Base-by-base conservation (phyloP, 1,284 basidiomycete species). In the Coniferiporia weirii region DNA sequence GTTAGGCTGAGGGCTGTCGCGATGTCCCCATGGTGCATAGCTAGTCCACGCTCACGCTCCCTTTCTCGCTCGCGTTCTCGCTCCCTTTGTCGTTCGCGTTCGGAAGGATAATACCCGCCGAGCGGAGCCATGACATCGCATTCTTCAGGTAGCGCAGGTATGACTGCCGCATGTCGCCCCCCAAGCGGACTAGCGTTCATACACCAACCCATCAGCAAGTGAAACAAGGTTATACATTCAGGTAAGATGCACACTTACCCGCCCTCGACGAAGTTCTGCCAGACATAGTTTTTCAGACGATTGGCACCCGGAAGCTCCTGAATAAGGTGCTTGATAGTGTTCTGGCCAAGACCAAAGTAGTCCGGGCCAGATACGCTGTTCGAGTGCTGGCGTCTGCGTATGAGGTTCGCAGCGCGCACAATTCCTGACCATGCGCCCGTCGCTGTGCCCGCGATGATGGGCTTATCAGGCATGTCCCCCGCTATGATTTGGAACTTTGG, bases 311-410 rank as follows among this genome's bases (percentile, higher is more conserved):
- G 82, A 32, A 92, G 75, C 70, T 90, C 84, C 70, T 92, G 89
- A 22, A 92, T 89, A 52, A 92, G 78, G 67, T 89, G 87, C 72
- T 91, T 91, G 75, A 92, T 90, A 8, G 87, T 87, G 67, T 91
- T 91, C 71, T 91, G 87, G 3, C 87, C 86, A 9, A 92, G 75
- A 6, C 90, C 90, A 67, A 89, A 91, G 70, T 91, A 91, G 71
- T 91, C 89, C 9, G 89, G 89, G 0, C 89, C 89, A 2, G 89
- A 91, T 12, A 91, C 88, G 8, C 86, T 89, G 69, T 91, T 91
- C 46, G 84, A 87, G 66, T 91, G 89, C 64, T 88, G 85, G 20
- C 87, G 78, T 67, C 87, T 84, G 52, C 89, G 81, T 61, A 91
- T 83, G 47, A 80, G 78, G 67, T 91, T 91, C 0, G 89, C 89